These are phyloP conservation scores for Pyrenochaeta sp. DNA, from an alignment of 2,329 filamentous ascomycete genomes.

Conservation along the genomic window DNA sequence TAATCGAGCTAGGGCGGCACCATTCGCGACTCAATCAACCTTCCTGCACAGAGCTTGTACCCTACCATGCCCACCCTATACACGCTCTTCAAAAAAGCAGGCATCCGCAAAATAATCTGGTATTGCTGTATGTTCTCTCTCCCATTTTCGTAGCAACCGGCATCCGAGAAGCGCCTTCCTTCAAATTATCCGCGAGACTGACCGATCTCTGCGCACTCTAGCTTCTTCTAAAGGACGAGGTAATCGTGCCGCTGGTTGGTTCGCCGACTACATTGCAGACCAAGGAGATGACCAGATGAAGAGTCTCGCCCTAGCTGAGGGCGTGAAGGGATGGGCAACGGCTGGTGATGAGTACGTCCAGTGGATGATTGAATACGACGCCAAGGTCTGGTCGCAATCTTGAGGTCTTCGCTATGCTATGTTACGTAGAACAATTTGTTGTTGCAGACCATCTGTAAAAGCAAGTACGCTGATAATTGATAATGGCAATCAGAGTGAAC, in stretches of 20 bases:
- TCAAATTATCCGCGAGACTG: not conserved
- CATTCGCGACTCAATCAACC: slow-evolving; percentile 64
- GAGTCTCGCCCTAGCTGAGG: slow-evolving; percentile 60
- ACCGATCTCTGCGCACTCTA: slow-evolving; percentile 31
- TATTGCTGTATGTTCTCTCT: slow-evolving; percentile 61
- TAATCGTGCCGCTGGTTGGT: slow-evolving; percentile 63
- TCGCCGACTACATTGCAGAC: slow-evolving; percentile 59
- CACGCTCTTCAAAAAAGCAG: slow-evolving; percentile 59
- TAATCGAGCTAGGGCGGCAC: slow-evolving; percentile 63
- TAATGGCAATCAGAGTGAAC: not conserved
- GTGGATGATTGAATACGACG: slow-evolving; percentile 60
- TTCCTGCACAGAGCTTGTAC: slow-evolving; percentile 64
- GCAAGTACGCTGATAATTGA: too few species aligned
- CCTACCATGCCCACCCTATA: slow-evolving; percentile 59
- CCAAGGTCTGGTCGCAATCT: not conserved
- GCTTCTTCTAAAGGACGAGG: slow-evolving; percentile 64
- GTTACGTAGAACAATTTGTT: not conserved
- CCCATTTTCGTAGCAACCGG: not conserved
- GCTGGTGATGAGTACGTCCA: slow-evolving; percentile 58
- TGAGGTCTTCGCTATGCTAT: not conserved
- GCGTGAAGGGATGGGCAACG: slow-evolving; percentile 63
- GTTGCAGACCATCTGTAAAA: not conserved
- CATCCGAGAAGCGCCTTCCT: slow-evolving; percentile 1
- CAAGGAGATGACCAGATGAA: slow-evolving; percentile 52
- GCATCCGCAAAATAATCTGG: slow-evolving; percentile 60